Conservation (phyloP, 768 basidiomycete genomes). For the Collybia sp. region DNA sequence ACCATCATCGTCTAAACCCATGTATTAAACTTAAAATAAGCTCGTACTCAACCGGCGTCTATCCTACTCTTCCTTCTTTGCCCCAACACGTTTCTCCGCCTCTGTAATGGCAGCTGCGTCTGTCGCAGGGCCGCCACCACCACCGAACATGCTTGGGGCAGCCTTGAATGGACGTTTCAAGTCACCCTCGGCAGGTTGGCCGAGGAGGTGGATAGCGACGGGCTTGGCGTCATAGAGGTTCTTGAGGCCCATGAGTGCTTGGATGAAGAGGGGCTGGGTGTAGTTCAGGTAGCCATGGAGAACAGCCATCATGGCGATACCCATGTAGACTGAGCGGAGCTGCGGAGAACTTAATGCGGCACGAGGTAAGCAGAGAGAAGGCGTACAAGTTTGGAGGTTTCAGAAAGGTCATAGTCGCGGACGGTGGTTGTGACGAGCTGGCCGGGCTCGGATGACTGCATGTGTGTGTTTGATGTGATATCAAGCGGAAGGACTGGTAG, state of each 20-base stretch:
- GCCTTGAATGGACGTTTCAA: conserved; percentile 88
- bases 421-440: conserved; percentile 87
- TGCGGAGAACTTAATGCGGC: conserved; percentile 14
- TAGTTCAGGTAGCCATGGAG: conserved; percentile 94
- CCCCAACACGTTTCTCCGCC: conserved; percentile 79
- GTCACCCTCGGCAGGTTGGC: conserved; percentile 77
- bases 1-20: too few species aligned
- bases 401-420: conserved; percentile 88
- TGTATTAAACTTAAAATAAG: too few species aligned
- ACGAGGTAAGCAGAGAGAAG: background rate
- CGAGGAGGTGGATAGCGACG: conserved; percentile 77
- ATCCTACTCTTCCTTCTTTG: conserved; percentile 71
- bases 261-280: conserved; percentile 95
- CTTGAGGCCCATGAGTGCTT: conserved; percentile 94
- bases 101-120: conserved; percentile 84
- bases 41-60: too few species aligned
- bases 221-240: conserved; percentile 82
- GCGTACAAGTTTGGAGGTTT: conserved; percentile 77
- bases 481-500: background rate
- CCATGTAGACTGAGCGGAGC: conserved; percentile 67
- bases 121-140: conserved; percentile 69
- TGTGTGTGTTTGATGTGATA: background rate
- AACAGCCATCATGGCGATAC: conserved; percentile 85
- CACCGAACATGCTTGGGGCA: conserved; percentile 61
- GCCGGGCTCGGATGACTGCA: conserved; percentile 58